Percentiles rank a stretch among this genome's conserved stretches.
Conservation (phyloP, 345 rosid genomes). For the Gossypium herbaceum region DNA sequence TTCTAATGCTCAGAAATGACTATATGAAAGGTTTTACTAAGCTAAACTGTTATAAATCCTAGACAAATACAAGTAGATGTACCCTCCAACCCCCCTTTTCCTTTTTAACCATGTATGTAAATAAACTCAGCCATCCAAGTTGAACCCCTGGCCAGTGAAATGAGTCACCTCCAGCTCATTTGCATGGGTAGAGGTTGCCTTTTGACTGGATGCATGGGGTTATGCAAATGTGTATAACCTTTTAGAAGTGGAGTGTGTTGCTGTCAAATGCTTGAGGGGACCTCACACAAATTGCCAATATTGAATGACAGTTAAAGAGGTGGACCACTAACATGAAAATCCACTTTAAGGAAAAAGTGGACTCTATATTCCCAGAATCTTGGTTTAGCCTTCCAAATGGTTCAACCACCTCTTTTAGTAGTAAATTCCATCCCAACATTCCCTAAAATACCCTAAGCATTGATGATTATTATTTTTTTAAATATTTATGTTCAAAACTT, state of each 20-base stretch:
- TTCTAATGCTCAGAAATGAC: background rate
- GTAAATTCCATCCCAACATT: background rate
- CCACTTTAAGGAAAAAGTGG: background rate
- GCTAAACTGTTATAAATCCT: background rate
- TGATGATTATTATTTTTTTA: no score
- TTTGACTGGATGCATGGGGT: slow-evolving; percentile 7
- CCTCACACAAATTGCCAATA: background rate
- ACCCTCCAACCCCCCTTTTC: background rate
- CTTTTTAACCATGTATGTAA: background rate
- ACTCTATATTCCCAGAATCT: background rate
- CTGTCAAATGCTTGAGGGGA: slow-evolving; percentile 1
- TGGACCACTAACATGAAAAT: slow-evolving; percentile 3
- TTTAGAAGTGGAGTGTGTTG: slow-evolving; percentile 4
- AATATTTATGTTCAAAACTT: no score
- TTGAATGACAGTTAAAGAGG: background rate
- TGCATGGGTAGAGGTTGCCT: background rate
- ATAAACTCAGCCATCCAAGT: background rate
- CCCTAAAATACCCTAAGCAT: background rate
- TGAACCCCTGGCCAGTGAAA: background rate
- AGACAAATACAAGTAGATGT: background rate
- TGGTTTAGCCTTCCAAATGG: background rate
- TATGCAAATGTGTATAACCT: background rate
- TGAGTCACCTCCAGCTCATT: slow-evolving; percentile 11
- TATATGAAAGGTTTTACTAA: slow-evolving; percentile 1
- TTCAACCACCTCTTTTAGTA: background rate